Evolutionary conservation across 495 filamentous ascomycete genomes (phyloP), one percentile per base, ranked within the genome.

Genomic region (Glonium stellatum): DNA sequence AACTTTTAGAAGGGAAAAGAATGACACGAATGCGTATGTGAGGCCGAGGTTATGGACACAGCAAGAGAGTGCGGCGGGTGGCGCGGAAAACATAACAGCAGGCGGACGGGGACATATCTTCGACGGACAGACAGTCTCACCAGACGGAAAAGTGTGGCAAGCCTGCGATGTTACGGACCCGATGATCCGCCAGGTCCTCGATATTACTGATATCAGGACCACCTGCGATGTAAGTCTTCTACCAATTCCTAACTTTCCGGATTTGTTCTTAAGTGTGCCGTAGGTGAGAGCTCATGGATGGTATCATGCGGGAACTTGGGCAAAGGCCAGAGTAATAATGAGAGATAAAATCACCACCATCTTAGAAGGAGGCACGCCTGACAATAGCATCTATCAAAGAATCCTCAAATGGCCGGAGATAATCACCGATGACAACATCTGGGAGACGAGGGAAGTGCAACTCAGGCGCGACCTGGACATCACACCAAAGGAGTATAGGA

Each of bases 91-190:
- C 27, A 31, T 2, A 31, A 31, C 27, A 31, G 27, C 27, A 31
- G 27, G 27, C 6, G 27, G 27, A 55, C 19, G 36, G 52, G 82
- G 77, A 39, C 93, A 97, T 73, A 70, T 92, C 18, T 98, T 96
- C 72, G 87, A 92, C 49, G 92, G 93, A 39, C 71, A 81, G 44
- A 74, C 69, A 0, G 75, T 91, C 27, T 79, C 79, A 10, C 74
- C 77, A 5, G 89, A 93, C 67, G 91, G 91, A 1, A 88, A 90
- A 49, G 83, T 90, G 58, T 98, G 89, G 86, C 93, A 97, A 77
- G 79, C 92, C 34, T 95, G 92, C 74, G 93, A 98, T 70, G 86
- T 98, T 58, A 84, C 81, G 0, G 92, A 97, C 67, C 88, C 90
- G 0, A 66, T 92, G 9, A 69, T 92, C 19, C 71, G 73, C 0